Evolutionary conservation across 805 yeast species (phyloP), one percentile per base, ranked within the genome.

Genomic region (Wickerhamiella galacta): DNA sequence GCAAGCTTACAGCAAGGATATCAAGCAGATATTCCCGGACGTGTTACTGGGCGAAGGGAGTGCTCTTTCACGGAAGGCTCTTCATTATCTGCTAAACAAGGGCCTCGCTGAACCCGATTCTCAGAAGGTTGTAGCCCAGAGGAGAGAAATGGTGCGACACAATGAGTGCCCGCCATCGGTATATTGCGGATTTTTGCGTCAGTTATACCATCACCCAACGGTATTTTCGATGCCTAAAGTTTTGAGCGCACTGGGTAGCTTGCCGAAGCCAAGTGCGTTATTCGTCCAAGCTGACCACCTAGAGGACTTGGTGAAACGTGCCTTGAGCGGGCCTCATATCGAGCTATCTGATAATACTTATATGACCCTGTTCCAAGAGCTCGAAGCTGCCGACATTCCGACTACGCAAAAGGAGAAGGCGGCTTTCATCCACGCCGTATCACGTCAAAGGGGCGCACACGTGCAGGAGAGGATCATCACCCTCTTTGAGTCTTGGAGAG

Each of bases 181-280:
- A 8, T 31, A 35, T 23, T 26, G 28, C 20, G 14, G n/a, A 16
- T 23, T 35, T 4, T 14, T 35, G 25, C 4, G 20, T 15, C 17
- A 25, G 6, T 10, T 35, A 14, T 36, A 36, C 17, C 28, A n/a
- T n/a, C 29, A 2, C 16, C 16, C 4, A 8, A n/a, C 11, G 12
- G 12, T 7, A 7, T 14, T 9, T 27, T 27, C 6, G 21, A 28
- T 21, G 11, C 19, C 3, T 12, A 9, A 24, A 7, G 19, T 32
- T 2, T 8, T 18, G 8, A 9, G 16, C 4, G 33, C 31, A 4
- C 28, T 27, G 20, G n/a, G 16, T 1, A 4, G n/a, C 10, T 27
- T 36, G 15, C 39, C 39, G 7, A 4, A n/a, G 4, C 39, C 39
- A 6, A 21, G 29, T 3, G 31, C 36, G 14, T 23, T 24, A 4